Base-by-base conservation (phyloP, 2,329 filamentous ascomycete genomes). In the Fusarium veterinarium region DNA sequence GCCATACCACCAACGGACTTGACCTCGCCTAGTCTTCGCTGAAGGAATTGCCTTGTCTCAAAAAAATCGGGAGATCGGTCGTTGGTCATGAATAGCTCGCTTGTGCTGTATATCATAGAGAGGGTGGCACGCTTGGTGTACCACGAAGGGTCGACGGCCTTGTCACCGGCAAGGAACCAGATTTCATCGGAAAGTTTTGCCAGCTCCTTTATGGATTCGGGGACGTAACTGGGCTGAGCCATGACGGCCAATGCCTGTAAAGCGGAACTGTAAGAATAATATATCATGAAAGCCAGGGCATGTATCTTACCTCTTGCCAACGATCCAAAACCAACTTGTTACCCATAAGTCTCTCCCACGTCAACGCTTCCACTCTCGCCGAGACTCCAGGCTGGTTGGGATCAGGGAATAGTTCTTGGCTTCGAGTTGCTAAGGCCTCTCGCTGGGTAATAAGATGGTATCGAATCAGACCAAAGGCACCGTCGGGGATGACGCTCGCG, bases 81-180 rank as follows among this genome's bases (percentile, higher is more conserved):
- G 66, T 92, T 95, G 28, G 95, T 98, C 95, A 98, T 98, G 83
- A 95, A 97, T 9, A 98, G 85, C 83, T 99, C 96, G 62, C 92
- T 89, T 38, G 91, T 90, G 57, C 94, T 94, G 76, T 90, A 91
- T 45, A 89, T 85, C 74, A 87, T 82, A 38, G 88, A 88, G 14
- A 90, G 81, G 25, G 85, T 86, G 7, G 84, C 88, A 53, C 89
- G 87, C 79, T 90, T 90, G 63, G 87, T 85, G 78, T 99, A 99
- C 96, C 96, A 99, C 8, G 91, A 91, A 8, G 90, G 89, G 81
- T 98, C 95, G 67, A 98, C 93, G 28, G 91, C 89, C 28, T 84
- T 86, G 81, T 98, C 96, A 56, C 94, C 94, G 1, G 95, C 90
- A 8, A 97, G 89, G 78, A 93, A 95, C 87, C 93, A 93, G 57